phyloP scores from a whole-genome alignment of 1,284 basidiomycete genomes.

The Takashimella koratensis region DNA sequence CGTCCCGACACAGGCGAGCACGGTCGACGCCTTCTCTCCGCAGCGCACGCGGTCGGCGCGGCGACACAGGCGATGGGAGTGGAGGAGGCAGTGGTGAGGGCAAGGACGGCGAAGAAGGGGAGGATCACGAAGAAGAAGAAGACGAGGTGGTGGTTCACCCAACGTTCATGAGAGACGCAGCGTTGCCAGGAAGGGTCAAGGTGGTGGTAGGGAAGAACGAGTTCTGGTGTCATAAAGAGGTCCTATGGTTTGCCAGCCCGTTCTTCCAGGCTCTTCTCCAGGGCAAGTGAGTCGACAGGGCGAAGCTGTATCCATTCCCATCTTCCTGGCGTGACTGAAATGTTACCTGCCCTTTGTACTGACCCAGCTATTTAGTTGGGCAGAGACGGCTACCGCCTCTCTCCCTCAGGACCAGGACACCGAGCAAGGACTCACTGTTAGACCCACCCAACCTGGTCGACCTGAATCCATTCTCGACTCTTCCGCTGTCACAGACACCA shows the following conservation, averaged over 20 bases:
- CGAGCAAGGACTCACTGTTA: not conserved
- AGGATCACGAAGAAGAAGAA: conserved; percentile 19
- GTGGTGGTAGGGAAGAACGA: conserved; percentile 38
- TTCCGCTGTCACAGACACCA: not conserved
- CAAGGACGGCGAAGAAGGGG: conserved; percentile 1
- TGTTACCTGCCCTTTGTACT: too few relatives aligned
- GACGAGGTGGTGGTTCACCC: conserved; percentile 38
- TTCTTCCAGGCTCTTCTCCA: conserved; percentile 44
- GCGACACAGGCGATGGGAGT: not conserved
- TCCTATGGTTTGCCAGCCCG: conserved; percentile 45
- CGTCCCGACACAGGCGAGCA: not conserved
- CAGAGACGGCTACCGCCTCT: conserved; percentile 25
- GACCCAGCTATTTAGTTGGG: conserved; percentile 27
- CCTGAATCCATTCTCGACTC: not conserved
- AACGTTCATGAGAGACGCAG: conserved; percentile 31
- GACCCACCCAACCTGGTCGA: not conserved
- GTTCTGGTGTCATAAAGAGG: conserved; percentile 48
- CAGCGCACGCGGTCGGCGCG: not conserved
- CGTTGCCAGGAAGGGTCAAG: conserved; percentile 37
- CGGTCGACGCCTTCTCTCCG: not conserved
- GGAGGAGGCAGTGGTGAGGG: not conserved
- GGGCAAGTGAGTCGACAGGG: conserved; percentile 33
- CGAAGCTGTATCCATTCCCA: not conserved
- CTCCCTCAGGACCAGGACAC: too few relatives aligned
- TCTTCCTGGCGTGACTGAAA: too few relatives aligned